Conservation (phyloP, 345 rosid genomes). For the Atalantia buxifolia region DNA sequence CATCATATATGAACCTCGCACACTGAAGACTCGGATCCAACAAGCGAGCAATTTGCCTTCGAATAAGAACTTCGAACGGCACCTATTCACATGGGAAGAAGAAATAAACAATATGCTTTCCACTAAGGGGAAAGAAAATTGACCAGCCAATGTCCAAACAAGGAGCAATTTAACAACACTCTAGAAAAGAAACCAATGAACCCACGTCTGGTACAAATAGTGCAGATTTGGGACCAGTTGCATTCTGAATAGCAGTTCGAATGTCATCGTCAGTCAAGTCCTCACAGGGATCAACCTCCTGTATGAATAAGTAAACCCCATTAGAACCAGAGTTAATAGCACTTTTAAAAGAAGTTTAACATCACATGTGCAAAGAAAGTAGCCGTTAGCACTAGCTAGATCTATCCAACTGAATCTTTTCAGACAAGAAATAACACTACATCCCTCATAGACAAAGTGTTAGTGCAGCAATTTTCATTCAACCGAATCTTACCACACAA, state of each 20-base stretch:
- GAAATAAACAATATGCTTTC: not conserved
- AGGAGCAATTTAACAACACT: not conserved
- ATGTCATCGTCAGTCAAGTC: slow-evolving; percentile 93
- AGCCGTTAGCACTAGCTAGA: not conserved
- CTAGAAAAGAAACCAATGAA: slow-evolving; percentile 9
- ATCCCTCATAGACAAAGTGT: not conserved
- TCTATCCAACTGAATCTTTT: not conserved
- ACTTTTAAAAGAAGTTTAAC: not conserved
- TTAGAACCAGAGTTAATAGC: slow-evolving; percentile 6
- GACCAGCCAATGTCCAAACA: not conserved
- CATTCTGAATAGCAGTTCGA: slow-evolving; percentile 94
- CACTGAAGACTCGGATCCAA: slow-evolving; percentile 97
- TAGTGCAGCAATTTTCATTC: not conserved
- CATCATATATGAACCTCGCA: slow-evolving; percentile 93
- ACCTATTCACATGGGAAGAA: slow-evolving; percentile 40
- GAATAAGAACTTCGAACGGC: slow-evolving; percentile 94
- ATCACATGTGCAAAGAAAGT: not conserved
- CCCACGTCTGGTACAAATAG: slow-evolving; percentile 89
- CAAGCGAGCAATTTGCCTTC: slow-evolving; percentile 88
- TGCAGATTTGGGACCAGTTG: slow-evolving; percentile 90
- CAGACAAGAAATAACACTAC: not conserved
- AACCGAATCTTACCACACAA: not conserved
- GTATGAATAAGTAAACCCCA: slow-evolving; percentile 13
- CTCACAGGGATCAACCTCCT: slow-evolving; percentile 98
- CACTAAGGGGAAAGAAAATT: not conserved